Conservation (phyloP, 2,329 filamentous ascomycete genomes). For the Exophiala lecanii-corni region DNA sequence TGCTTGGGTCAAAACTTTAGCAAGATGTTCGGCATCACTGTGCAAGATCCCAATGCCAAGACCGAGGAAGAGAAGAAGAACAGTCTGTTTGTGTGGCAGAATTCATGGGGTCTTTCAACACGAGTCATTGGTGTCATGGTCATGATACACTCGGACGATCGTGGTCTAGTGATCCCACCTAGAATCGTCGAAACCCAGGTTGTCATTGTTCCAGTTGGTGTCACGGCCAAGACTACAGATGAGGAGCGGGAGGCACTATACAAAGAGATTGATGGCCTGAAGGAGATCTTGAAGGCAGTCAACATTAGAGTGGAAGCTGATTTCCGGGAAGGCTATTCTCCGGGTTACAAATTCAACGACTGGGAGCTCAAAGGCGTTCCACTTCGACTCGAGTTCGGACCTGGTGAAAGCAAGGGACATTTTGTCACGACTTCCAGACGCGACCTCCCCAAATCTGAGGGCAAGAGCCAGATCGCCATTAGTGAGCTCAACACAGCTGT, state of each 20-base stretch:
- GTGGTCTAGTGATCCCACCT: conserved; percentile 88
- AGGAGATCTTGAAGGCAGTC: conserved; percentile 62
- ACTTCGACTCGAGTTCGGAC: conserved; percentile 89
- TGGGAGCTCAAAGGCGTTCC: conserved; percentile 97
- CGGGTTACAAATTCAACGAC: conserved; percentile 98
- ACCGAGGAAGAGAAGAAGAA: conserved; percentile 62
- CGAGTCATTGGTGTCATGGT: conserved; percentile 98
- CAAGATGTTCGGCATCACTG: conserved; percentile 98
- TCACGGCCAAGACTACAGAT: conserved; percentile 79
- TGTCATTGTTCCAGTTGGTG: conserved; percentile 84
- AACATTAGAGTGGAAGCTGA: conserved; percentile 78
- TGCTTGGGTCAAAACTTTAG: conserved; percentile 95
- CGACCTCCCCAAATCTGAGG: conserved; percentile 58
- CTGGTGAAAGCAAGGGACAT: conserved; percentile 82
- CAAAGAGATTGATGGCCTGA: conserved; percentile 68
- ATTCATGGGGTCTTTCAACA: conserved; percentile 97
- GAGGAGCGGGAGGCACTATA: conserved; percentile 75
- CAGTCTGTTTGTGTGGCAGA: conserved; percentile 90
- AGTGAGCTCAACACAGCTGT: conserved; percentile 68
- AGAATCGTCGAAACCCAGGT: conserved; percentile 81
- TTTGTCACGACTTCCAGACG: conserved; percentile 82
- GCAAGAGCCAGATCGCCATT: conserved; percentile 69
- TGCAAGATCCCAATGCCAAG: conserved; percentile 78
- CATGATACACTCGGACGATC: conserved; percentile 95
- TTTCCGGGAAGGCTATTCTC: conserved; percentile 81